These are phyloP conservation scores for Aspergillus wentii DNA, from an alignment of 495 filamentous ascomycete species.

Conservation along the genomic window DNA sequence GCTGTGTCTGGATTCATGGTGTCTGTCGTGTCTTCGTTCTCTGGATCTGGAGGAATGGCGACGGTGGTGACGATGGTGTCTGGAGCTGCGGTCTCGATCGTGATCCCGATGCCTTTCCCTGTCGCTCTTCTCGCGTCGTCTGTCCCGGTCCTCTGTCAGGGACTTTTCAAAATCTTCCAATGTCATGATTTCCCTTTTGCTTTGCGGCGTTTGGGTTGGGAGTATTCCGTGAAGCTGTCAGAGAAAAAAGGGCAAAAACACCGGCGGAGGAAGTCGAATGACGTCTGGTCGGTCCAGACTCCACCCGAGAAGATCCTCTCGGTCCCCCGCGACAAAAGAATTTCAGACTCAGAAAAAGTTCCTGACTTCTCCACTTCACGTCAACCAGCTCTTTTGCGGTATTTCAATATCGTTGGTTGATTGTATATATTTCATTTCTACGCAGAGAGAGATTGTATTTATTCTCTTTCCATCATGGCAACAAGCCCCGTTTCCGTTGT, in stretches of 20 bases:
- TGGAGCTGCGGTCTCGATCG: conserved; percentile 32
- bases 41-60: conserved; percentile 42
- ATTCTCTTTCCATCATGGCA: conserved; percentile 28
- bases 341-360: conserved; percentile 22
- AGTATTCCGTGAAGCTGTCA: neutral
- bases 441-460: neutral
- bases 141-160: conserved; percentile 36
- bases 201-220: neutral
- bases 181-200: conserved; percentile 32
- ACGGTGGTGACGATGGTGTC: conserved; percentile 34
- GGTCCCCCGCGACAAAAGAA: conserved; percentile 32
- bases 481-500: conserved; percentile 68
- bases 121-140: conserved; percentile 27
- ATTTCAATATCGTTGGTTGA: neutral
- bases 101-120: conserved; percentile 31
- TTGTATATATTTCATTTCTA: neutral
- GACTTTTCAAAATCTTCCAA: conserved; percentile 53
- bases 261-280: conserved; percentile 22
- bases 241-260: conserved; percentile 7
- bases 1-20: conserved; percentile 29
- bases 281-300: conserved; percentile 32
- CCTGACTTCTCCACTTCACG: conserved; percentile 10
- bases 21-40: conserved; percentile 26
- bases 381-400: neutral
- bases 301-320: conserved; percentile 26